These are phyloP conservation scores for Citrus australasica DNA, from an alignment of 345 rosid genomes.

Conservation along the genomic window DNA sequence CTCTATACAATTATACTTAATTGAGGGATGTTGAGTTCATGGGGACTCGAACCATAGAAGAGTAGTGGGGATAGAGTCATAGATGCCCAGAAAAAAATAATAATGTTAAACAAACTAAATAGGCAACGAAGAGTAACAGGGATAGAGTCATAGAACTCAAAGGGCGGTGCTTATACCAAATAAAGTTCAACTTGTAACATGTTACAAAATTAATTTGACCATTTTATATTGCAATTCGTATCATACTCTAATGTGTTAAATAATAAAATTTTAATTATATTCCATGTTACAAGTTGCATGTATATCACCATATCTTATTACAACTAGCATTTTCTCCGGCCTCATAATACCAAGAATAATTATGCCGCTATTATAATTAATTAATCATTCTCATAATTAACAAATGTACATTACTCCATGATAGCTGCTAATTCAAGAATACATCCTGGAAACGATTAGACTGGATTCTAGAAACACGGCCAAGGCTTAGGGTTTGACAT, in stretches of 20 bases:
- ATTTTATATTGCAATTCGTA: neutral
- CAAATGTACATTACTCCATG: no score
- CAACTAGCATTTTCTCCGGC: neutral
- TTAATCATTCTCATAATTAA: no score
- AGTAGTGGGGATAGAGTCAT: fast-evolving
- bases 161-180: neutral
- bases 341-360: neutral
- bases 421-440: no score
- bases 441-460: no score
- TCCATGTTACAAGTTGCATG: neutral
- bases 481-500: no score
- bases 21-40: fast-evolving
- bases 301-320: neutral
- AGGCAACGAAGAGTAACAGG: no score
- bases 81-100: no score
- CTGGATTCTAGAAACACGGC: no score
- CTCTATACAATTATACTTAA: fast-evolving
- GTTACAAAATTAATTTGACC: neutral
- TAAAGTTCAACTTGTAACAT: neutral
- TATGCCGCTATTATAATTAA: no score
- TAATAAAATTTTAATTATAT: neutral
- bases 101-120: no score
- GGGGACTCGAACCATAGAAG: fast-evolving
- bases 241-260: neutral
- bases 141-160: no score